Base-by-base conservation (phyloP, 75 land plant species). In the Picea sitchensis region DNA sequence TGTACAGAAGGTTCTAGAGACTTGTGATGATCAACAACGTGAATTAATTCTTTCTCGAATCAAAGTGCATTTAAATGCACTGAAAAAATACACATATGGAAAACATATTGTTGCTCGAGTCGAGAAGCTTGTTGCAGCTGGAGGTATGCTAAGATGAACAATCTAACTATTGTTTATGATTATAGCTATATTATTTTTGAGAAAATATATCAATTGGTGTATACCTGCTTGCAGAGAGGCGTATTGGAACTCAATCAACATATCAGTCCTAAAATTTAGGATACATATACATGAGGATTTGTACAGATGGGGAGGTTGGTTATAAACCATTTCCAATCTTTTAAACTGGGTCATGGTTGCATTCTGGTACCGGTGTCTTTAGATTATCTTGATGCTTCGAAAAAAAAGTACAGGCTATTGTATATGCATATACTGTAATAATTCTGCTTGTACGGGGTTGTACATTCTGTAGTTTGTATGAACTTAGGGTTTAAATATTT, bases 81-180 rank as follows among this genome's bases (percentile, higher is more conserved):
- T 89, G 31, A 89, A 89, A 76, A 89, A 80, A 81, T 89, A 89
- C 56, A 89, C 91, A 14, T 89, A 89, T 81, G 91, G 91, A 36
- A 89, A 89, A 81, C 91, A 89, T 75, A 89, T 89, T 26, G 91
- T 89, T 51, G 86, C 91, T 14, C 89, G 91, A 44, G 91, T 89
- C 18, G 91, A 89, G 76, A 89, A 89, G 75, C 91, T 89, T 68
- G 91, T 89, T 41, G 82, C 90, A 67, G 86, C 90, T 75, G 91
- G 91, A 83, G 91, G 91, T 84, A 78, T 41, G 76, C 58, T 20
- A 26, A 30, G 58, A 32, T 58, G 59, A 30, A 26, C 68, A 58
- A 18, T 8, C 17, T 18, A 11, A 15, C 59, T 58, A 32, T 18
- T 15, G 65, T 17, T 58, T 31, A 26, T 21, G 57, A 23, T 32